phyloP scores from a whole-genome alignment of 495 filamentous ascomycete genomes.

The Penicillium soppii region DNA sequence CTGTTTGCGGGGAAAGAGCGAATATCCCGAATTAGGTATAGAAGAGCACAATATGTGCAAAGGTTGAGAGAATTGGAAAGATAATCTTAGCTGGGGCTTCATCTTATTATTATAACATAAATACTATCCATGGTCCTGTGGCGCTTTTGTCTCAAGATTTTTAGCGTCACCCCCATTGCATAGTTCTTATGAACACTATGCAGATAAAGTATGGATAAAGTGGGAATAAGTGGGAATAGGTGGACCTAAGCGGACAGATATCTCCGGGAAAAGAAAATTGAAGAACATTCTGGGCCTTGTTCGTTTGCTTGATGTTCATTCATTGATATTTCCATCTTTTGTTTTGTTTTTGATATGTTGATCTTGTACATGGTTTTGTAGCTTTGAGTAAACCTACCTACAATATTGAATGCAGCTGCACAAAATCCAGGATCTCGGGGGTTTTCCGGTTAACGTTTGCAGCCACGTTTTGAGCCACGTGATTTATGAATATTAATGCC shows the following conservation, averaged over 20 bases:
- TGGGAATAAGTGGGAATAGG: not conserved
- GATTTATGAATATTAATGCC: constrained; percentile 1
- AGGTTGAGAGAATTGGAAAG: not conserved
- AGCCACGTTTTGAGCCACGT: constrained; percentile 3
- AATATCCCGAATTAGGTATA: not conserved
- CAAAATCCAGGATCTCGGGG: too few relatives aligned
- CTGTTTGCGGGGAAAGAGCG: not conserved
- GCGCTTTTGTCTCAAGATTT: not conserved
- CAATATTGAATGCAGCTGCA: too few relatives aligned
- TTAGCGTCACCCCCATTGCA: not conserved
- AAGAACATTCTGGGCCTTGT: too few relatives aligned
- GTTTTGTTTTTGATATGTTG: too few relatives aligned
- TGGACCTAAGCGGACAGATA: not conserved
- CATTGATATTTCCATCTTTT: too few relatives aligned
- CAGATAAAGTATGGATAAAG: not conserved
- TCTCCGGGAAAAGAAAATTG: not conserved
- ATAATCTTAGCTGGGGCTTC: too few relatives aligned
- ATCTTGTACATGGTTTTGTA: too few relatives aligned
- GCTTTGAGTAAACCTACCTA: too few relatives aligned
- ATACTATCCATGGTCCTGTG: not conserved
- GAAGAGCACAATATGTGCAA: not conserved
- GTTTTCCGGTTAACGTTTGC: not conserved
- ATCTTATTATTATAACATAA: not conserved
- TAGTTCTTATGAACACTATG: not conserved
- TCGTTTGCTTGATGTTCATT: too few relatives aligned